phyloP scores from a whole-genome alignment of 495 filamentous ascomycete genomes.

The Viridothelium virens region DNA sequence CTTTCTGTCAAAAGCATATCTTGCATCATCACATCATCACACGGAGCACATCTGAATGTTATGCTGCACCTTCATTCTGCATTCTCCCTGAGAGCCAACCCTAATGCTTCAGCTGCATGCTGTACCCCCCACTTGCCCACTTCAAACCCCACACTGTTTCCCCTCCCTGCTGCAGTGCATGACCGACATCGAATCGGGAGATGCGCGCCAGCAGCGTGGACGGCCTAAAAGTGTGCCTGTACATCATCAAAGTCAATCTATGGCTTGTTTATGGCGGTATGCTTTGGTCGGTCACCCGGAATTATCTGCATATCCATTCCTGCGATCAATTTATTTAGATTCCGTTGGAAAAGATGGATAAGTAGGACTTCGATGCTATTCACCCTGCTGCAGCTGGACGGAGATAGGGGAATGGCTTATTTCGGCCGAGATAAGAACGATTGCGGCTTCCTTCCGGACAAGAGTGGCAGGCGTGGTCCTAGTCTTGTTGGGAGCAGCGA shows the following conservation, averaged over 20 bases:
- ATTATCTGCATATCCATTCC: conserved; percentile 4
- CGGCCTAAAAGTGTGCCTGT: background rate
- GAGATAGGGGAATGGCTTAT: background rate
- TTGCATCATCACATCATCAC: background rate
- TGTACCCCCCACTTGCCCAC: conserved; percentile 2
- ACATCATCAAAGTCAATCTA: background rate
- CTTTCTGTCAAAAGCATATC: too few relatives aligned
- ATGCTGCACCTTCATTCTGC: too few relatives aligned
- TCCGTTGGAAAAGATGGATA: background rate
- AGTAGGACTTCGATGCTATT: background rate
- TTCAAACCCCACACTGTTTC: conserved; percentile 8
- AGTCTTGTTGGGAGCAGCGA: background rate
- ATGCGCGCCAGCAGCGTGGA: conserved; percentile 3
- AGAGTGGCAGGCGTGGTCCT: background rate
- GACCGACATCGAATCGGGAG: background rate
- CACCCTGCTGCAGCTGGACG: background rate
- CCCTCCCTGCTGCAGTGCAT: conserved; percentile 7
- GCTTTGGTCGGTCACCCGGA: conserved; percentile 7
- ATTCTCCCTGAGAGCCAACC: too few relatives aligned
- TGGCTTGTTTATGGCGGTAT: background rate
- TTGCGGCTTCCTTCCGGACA: background rate
- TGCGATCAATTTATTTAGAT: conserved; percentile 4
- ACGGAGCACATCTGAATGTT: background rate
- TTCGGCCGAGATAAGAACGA: background rate
- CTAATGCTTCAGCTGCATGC: background rate